Evolutionary conservation across 805 yeast species (phyloP).

Genomic region (Yamadazyma insecticola): DNA sequence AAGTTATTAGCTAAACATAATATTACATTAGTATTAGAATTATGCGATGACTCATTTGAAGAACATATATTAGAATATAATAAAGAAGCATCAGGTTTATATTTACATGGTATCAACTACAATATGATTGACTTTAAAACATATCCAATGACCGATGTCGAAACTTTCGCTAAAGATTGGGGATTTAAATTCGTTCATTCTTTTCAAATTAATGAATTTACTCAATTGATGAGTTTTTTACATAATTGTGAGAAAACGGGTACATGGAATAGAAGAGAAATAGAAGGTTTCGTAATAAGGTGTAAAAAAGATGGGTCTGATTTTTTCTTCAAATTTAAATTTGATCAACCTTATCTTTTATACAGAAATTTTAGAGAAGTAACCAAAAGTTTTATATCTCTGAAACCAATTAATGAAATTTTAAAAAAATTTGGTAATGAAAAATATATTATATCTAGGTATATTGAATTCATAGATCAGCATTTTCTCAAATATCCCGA

Average conservation of each 20-base stretch:
- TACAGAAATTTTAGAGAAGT: constrained; percentile 89
- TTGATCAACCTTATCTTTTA: constrained; percentile 90
- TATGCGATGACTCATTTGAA: constrained; percentile 89
- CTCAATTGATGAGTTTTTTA: constrained; percentile 46
- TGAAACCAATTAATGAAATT: constrained; percentile 18
- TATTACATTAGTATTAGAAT: constrained; percentile 86
- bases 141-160: constrained; percentile 55
- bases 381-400: constrained; percentile 50
- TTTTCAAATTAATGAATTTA: constrained; percentile 33
- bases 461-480: constrained; percentile 62
- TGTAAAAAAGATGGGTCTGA: constrained; percentile 42
- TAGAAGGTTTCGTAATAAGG: constrained; percentile 93
- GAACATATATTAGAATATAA: constrained; percentile 84
- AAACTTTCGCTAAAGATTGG: constrained; percentile 55
- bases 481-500: constrained; percentile 47
- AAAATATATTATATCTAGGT: constrained; percentile 57
- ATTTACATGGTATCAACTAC: constrained; percentile 81
- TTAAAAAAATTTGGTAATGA: constrained; percentile 47
- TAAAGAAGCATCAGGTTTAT: constrained; percentile 68
- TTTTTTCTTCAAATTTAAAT: constrained; percentile 87
- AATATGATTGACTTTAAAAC: constrained; percentile 66
- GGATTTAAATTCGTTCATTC: constrained; percentile 66
- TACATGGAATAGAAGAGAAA: constrained; percentile 61
- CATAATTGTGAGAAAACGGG: constrained; percentile 62
- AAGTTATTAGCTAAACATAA: constrained; percentile 43